phyloP scores from a whole-genome alignment of 2,329 filamentous ascomycete genomes.

The Aspergillus novoparasiticus region DNA sequence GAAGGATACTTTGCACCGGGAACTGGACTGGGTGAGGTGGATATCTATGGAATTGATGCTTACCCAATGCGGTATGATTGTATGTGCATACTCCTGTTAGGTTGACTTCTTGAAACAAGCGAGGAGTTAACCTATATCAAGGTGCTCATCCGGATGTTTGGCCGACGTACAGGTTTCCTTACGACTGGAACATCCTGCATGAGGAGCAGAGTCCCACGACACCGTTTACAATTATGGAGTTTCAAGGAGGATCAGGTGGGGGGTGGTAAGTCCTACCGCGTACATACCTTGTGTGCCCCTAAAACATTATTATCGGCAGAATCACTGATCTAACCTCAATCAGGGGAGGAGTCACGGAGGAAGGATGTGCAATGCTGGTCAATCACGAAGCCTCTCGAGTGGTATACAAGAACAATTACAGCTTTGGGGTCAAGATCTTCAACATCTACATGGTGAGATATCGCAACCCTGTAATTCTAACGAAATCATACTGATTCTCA shows the following conservation, averaged over 20 bases:
- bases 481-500: slow-evolving; percentile 26
- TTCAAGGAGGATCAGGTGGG: slow-evolving; percentile 8
- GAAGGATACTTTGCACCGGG: slow-evolving; percentile 58
- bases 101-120: not conserved
- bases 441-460: slow-evolving; percentile 68
- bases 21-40: slow-evolving; percentile 24
- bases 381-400: slow-evolving; percentile 48
- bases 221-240: slow-evolving; percentile 9
- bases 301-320: not conserved
- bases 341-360: slow-evolving; percentile 7
- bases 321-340: not conserved
- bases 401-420: slow-evolving; percentile 73
- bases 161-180: not conserved
- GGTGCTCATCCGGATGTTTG: not conserved
- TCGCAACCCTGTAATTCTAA: too few species aligned
- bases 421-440: slow-evolving; percentile 66
- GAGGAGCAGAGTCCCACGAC: slow-evolving; percentile 4
- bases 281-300: not conserved
- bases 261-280: not conserved
- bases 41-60: slow-evolving; percentile 53
- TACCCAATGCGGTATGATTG: slow-evolving; percentile 8
- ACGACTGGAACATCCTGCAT: not conserved
- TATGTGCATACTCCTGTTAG: not conserved
- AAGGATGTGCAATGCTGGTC: not conserved
- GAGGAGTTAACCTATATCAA: not conserved